These are phyloP conservation scores for Diutina mesorugosa DNA, from an alignment of 1,139 yeast species.

Conservation along the genomic window DNA sequence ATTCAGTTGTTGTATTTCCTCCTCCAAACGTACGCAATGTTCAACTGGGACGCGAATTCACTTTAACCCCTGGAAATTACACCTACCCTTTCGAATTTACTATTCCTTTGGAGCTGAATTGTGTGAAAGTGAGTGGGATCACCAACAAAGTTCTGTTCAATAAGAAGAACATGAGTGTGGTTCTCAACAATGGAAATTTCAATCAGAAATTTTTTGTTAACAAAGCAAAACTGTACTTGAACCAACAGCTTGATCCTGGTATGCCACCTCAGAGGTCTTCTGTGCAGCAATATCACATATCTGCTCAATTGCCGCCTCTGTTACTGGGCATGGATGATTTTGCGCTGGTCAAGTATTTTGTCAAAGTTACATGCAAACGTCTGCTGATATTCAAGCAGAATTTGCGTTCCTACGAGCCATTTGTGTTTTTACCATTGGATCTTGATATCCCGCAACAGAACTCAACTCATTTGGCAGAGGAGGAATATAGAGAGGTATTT, in stretches of 20 bases:
- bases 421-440: conserved; percentile 43
- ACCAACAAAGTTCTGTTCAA: conserved; percentile 27
- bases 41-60: conserved; percentile 37
- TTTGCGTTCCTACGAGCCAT: conserved; percentile 35
- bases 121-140: conserved; percentile 31
- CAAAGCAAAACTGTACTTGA: background rate
- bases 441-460: conserved; percentile 16
- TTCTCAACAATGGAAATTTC: conserved; percentile 25
- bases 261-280: background rate
- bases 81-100: conserved; percentile 43
- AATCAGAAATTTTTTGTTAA: conserved; percentile 10
- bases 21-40: conserved; percentile 40
- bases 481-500: conserved; percentile 25
- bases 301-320: conserved; percentile 43
- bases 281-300: conserved; percentile 21
- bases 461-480: conserved; percentile 6
- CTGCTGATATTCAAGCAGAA: conserved; percentile 40
- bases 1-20: conserved; percentile 46
- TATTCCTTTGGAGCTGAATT: conserved; percentile 37
- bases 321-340: conserved; percentile 30
- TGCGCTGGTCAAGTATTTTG: conserved; percentile 38
- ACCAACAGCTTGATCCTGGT: background rate
- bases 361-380: conserved; percentile 48
- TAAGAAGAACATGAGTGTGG: conserved; percentile 17
- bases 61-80: conserved; percentile 49